Evolutionary conservation across 352 stramenopile species (phyloP), one percentile per base, ranked within the genome.

Genomic region (Peronospora destructor): DNA sequence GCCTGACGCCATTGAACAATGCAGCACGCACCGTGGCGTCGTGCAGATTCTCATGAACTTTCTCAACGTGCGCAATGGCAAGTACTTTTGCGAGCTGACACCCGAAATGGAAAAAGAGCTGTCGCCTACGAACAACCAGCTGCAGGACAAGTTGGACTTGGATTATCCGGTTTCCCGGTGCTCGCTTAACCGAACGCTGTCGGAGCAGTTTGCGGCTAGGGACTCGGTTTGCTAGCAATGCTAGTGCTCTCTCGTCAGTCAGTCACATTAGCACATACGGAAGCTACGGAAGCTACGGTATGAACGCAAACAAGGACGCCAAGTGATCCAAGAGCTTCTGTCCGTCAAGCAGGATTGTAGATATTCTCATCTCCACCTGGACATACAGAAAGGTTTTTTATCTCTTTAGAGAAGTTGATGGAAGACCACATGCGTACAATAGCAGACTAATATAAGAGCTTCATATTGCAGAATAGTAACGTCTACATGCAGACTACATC

Each of bases 1-100:
- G 19, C 61, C 61, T 4, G 49, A 62, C 0, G 61, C 59, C 13
- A 77, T 89, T 43, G 63, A 73, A 26, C 52, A 69, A 30, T 91
- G 80, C 65, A 73, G 70, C 45, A 55, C 37, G 29, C 80, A 89
- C 66, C 71, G 79, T 56, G 80, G 80, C 46, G 68, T 87, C 29
- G 79, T 91, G 53, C 74, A 84, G 52, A 87, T 91, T 49, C 68
- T 91, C 45, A 91, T 85, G 68, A 75, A 89, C 28, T 91, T 91
- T 34, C 57, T 91, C n/a, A 77, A 78, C 39, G 69, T 91, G 56
- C 76, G 75, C 62, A 49, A 85, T 43, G 69, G 76, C 65, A 75
- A 73, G 56, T 88, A 85, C 65, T 89, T 91, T 49, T 87, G 75
- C 38, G 65, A 79, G 40, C 51, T 58, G 17, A 63, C 66, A 8